Evolutionary conservation across 2,329 filamentous ascomycete species (phyloP), one percentile per base, ranked within the genome.

Genomic region (Erysiphe neolycopersici): DNA sequence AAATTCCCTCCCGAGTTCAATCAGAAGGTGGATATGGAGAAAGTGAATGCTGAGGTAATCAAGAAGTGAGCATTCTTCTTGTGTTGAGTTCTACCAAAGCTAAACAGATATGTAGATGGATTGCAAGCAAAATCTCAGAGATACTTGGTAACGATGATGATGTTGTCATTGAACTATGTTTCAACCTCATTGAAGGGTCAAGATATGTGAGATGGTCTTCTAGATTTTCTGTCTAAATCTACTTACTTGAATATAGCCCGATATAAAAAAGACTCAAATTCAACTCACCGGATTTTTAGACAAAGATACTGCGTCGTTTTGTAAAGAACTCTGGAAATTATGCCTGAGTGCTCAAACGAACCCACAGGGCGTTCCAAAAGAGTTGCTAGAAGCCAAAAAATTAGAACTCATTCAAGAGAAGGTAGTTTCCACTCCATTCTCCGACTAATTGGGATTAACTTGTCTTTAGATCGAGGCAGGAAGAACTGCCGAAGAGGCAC

Each of bases 1-100:
- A 94, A 91, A 57, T 95, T 94, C 50, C 89, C 89, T 39, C 69
- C 77, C 8, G 84, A 94, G 57, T 98, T 95, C 63, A 87, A 72
- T 57, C 76, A 81, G 58, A 94, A 94, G 65, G 89, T 98, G 50
- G 85, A 98, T 64, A 93, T 91, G 73, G 73, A 76, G 53, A 95
- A 95, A 64, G 84, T 98, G 60, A 94, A 98, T 58, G 67, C 93
- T 42, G 83, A 92, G 60, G 81, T 98, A 45, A 92, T 98, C 75
- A 94, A 94, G 69, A 92, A 89, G 81, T 91, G 58, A 56, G 76
- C 62, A 47, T 42, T 43, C 33, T 43, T 54, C 32, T 39, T 48
- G 43, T 38, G 39, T 29, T 46, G 41, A 14, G 13, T 43, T 38
- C 30, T n/a, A 38, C 19, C 41, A 32, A 43, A 16, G 47, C 48